These are phyloP conservation scores for Golubevia pallescens DNA, from an alignment of 1,284 basidiomycete species.

Conservation along the genomic window DNA sequence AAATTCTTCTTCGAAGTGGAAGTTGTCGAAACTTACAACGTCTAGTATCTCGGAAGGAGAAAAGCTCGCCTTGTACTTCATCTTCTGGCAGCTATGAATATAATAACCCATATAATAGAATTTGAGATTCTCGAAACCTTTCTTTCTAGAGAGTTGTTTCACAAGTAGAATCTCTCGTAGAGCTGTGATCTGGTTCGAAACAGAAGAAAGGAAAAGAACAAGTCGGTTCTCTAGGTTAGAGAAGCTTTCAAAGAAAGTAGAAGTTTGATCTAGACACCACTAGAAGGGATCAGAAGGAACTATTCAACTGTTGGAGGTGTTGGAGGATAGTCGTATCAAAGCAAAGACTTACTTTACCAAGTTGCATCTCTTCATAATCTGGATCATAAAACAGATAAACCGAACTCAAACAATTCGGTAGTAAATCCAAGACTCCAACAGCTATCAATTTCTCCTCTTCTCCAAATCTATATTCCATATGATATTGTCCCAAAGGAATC, in stretches of 20 bases:
- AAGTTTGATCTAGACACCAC: neutral
- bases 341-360: conserved; percentile 28
- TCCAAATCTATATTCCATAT: conserved; percentile 47
- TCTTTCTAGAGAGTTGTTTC: conserved; percentile 31
- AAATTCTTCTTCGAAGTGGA: conserved; percentile 4
- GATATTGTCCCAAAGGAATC: conserved; percentile 42
- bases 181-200: conserved; percentile 73
- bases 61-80: conserved; percentile 96
- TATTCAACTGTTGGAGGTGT: no score
- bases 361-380: conserved; percentile 28
- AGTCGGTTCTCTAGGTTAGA: neutral
- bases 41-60: conserved; percentile 85
- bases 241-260: conserved; percentile 6
- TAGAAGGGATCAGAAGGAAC: no score
- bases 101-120: conserved; percentile 73
- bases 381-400: conserved; percentile 62
- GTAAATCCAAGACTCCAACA: conserved; percentile 57
- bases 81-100: conserved; percentile 88
- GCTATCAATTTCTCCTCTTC: conserved; percentile 39
- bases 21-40: conserved; percentile 69
- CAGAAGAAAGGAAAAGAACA: conserved; percentile 4
- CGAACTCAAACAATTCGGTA: conserved; percentile 49
- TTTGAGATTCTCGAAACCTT: conserved; percentile 72
- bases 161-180: conserved; percentile 60
- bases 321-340: neutral